Conservation (phyloP, 495 filamentous ascomycete species). For the Hamigera avellanea region DNA sequence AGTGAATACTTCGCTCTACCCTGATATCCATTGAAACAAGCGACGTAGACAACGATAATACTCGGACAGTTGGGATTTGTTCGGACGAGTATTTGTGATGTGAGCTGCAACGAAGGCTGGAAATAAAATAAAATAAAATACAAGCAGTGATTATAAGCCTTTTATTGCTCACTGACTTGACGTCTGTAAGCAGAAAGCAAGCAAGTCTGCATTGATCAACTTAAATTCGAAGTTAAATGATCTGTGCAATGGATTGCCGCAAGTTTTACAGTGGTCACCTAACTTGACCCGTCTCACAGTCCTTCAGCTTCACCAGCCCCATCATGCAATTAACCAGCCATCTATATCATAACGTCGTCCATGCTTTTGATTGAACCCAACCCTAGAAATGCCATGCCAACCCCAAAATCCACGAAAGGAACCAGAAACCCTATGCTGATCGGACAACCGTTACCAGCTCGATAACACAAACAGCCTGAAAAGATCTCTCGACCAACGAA, state of each 20-base stretch:
- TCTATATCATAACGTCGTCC: conserved; percentile 7
- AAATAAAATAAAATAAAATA: no score
- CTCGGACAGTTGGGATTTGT: no score
- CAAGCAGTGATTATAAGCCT: no score
- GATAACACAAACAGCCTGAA: not conserved
- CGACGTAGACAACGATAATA: no score
- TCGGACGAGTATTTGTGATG: no score
- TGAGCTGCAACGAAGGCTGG: no score
- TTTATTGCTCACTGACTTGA: no score
- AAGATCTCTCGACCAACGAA: not conserved
- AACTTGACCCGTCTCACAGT: conserved; percentile 28
- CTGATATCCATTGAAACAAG: no score
- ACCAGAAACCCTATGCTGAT: not conserved
- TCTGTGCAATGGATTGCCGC: not conserved
- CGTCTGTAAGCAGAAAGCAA: no score
- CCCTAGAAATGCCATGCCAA: not conserved
- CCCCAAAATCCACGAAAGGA: not conserved
- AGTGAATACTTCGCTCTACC: no score
- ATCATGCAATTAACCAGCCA: conserved; percentile 4
- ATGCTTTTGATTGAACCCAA: not conserved
- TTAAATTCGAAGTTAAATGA: no score
- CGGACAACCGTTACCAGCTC: not conserved
- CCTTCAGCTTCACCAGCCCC: conserved; percentile 2
- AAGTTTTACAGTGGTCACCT: conserved; percentile 25
- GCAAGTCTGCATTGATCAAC: no score